Percentiles rank a stretch among this genome's conserved stretches.
Evolutionary conservation across 352 stramenopile genomes (phyloP).

Genomic region (Phytophthora ramorum): DNA sequence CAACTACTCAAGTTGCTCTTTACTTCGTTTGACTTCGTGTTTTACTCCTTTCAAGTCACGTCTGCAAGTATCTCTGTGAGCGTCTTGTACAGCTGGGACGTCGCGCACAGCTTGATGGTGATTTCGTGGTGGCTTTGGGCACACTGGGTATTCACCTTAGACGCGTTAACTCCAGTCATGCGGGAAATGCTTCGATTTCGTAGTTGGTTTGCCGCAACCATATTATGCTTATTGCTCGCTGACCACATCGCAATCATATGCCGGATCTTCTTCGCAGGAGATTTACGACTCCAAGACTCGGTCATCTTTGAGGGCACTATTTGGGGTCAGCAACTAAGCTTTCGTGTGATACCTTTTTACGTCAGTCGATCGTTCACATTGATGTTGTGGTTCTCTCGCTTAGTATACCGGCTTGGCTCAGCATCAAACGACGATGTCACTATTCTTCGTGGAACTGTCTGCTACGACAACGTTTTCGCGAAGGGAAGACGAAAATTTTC

Average conservation of each 20-base stretch:
- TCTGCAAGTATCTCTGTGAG: conserved; percentile 35
- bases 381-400: conserved; percentile 19
- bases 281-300: conserved; percentile 9
- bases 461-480: conserved; percentile 40
- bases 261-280: conserved; percentile 8
- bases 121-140: conserved; percentile 39
- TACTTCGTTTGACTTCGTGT: conserved; percentile 49
- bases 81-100: conserved; percentile 27
- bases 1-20: conserved; percentile 32
- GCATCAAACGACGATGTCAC: conserved; percentile 21
- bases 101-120: conserved; percentile 15
- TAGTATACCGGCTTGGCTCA: conserved; percentile 11
- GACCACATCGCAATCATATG: conserved; percentile 19
- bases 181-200: conserved; percentile 23
- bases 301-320: conserved; percentile 19
- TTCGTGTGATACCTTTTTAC: conserved; percentile 25
- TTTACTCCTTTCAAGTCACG: conserved; percentile 35
- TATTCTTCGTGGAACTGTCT: conserved; percentile 38
- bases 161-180: conserved; percentile 44
- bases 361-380: conserved; percentile 26
- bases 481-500: conserved; percentile 12
- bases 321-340: conserved; percentile 16
- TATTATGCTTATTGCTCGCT: conserved; percentile 11
- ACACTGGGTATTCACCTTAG: conserved; percentile 42
- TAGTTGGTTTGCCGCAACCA: conserved; percentile 5